Evolutionary conservation across 2,329 filamentous ascomycete genomes (phyloP).

Genomic region (Ceratocystis diversiconidia): DNA sequence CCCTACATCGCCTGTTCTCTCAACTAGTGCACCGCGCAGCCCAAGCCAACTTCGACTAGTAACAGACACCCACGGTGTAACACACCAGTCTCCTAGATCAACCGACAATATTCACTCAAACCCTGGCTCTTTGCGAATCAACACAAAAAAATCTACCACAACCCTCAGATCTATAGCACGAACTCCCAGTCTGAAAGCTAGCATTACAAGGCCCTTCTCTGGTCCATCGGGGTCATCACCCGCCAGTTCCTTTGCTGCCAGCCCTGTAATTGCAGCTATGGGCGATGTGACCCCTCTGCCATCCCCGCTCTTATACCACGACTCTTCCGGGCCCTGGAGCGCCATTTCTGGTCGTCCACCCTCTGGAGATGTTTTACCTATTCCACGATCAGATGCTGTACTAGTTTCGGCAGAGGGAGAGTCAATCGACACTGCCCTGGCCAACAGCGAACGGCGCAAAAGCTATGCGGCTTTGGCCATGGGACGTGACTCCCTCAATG

Average conservation of each 20-base stretch:
- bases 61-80: slow-evolving; percentile 19
- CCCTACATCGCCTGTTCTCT: slow-evolving; percentile 14
- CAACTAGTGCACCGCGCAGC: slow-evolving; percentile 16
- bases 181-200: slow-evolving; percentile 48
- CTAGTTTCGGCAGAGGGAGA: slow-evolving; percentile 39
- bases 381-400: slow-evolving; percentile 24
- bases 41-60: slow-evolving; percentile 19
- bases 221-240: slow-evolving; percentile 31
- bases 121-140: slow-evolving; percentile 22
- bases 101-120: slow-evolving; percentile 1
- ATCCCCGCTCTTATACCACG: slow-evolving; percentile 52
- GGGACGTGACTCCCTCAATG: slow-evolving; percentile 9
- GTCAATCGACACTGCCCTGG: slow-evolving; percentile 36
- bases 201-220: slow-evolving; percentile 36
- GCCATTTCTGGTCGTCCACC: slow-evolving; percentile 27
- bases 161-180: slow-evolving; percentile 40
- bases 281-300: slow-evolving; percentile 66
- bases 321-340: slow-evolving; percentile 55
- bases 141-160: slow-evolving; percentile 31
- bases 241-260: slow-evolving; percentile 54
- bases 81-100: slow-evolving; percentile 12
- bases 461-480: slow-evolving; percentile 35
- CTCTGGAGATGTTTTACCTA: not conserved
- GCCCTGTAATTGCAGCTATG: slow-evolving; percentile 61
- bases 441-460: slow-evolving; percentile 42